Conservation (phyloP, 1,284 basidiomycete species). For the Cutaneotrichosporon spelunceum region DNA sequence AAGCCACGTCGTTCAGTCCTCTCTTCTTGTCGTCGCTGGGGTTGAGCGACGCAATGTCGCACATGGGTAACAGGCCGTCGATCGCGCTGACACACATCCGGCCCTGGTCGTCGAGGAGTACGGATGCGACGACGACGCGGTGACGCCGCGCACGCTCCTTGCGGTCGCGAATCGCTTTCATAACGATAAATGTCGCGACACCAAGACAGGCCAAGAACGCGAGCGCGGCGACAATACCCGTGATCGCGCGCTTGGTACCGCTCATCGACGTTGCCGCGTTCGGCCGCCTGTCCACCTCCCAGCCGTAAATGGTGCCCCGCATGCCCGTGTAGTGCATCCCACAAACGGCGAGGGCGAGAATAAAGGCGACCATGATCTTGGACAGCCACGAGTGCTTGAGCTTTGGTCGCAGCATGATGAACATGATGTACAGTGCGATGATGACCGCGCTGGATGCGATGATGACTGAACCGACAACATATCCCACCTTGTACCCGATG, state of each 20-base stretch:
- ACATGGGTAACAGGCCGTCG: slow-evolving; percentile 53
- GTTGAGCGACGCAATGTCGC: slow-evolving; percentile 48
- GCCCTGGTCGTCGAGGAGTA: slow-evolving; percentile 51
- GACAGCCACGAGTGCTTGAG: slow-evolving; percentile 53
- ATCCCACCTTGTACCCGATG: slow-evolving; percentile 48
- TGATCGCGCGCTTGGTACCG: slow-evolving; percentile 47
- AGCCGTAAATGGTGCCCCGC: slow-evolving; percentile 48
- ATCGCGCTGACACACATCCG: slow-evolving; percentile 52
- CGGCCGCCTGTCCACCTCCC: slow-evolving; percentile 30
- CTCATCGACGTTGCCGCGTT: slow-evolving; percentile 25
- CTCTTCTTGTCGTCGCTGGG: slow-evolving; percentile 21
- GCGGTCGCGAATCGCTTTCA: slow-evolving; percentile 45
- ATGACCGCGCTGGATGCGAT: slow-evolving; percentile 53
- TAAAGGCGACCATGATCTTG: slow-evolving; percentile 49
- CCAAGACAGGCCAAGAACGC: slow-evolving; percentile 51
- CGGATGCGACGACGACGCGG: slow-evolving; percentile 52
- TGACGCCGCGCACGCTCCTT: slow-evolving; percentile 48
- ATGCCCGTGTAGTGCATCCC: slow-evolving; percentile 51
- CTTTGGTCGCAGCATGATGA: slow-evolving; percentile 54
- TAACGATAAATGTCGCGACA: slow-evolving; percentile 47
- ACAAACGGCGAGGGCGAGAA: slow-evolving; percentile 51
- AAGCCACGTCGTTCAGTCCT: background rate
- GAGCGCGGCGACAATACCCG: slow-evolving; percentile 51
- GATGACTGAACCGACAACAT: slow-evolving; percentile 51
- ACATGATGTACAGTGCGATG: slow-evolving; percentile 54